phyloP scores from a whole-genome alignment of 805 yeast species.

The Teunomyces panamensis region DNA sequence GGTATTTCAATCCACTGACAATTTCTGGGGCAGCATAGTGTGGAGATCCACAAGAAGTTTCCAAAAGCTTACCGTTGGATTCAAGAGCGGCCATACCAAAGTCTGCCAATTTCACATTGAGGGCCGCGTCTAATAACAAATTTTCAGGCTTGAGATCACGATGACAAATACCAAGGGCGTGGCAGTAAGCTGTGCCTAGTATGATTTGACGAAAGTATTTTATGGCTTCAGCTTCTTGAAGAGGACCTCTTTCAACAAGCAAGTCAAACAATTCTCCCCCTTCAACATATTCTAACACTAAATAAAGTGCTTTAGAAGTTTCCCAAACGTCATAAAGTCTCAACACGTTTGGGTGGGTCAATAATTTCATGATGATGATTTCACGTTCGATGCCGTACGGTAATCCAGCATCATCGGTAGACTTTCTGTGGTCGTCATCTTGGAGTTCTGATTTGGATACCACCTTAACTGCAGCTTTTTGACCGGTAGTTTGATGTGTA shows the following conservation, averaged over 20 bases:
- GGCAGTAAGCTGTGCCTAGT: slow-evolving; percentile 77
- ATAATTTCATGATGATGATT: slow-evolving; percentile 92
- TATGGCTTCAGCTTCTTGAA: slow-evolving; percentile 71
- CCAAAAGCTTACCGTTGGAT: slow-evolving; percentile 63
- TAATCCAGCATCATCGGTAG: slow-evolving; percentile 55
- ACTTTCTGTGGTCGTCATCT: slow-evolving; percentile 27
- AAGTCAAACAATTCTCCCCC: slow-evolving; percentile 85
- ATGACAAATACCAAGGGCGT: slow-evolving; percentile 75
- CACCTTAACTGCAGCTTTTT: slow-evolving; percentile 79
- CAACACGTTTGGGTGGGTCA: slow-evolving; percentile 91
- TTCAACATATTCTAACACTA: slow-evolving; percentile 79
- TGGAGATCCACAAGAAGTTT: slow-evolving; percentile 85
- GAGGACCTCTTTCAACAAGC: slow-evolving; percentile 66
- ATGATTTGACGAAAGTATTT: slow-evolving; percentile 75
- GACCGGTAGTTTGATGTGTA: slow-evolving; percentile 65
- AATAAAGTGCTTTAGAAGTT: slow-evolving; percentile 80
- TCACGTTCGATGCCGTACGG: slow-evolving; percentile 98
- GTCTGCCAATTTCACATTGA: slow-evolving; percentile 76
- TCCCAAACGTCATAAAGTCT: slow-evolving; percentile 98
- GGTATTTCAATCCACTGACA: slow-evolving; percentile 72
- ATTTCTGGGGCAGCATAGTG: slow-evolving; percentile 90
- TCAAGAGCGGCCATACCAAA: slow-evolving; percentile 90
- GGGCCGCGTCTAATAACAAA: slow-evolving; percentile 60
- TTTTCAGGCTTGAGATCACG: slow-evolving; percentile 84
- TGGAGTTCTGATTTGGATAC: slow-evolving; percentile 62